Conservation (phyloP, 1,139 yeast genomes). For the Blastobotrys ciferrii region DNA sequence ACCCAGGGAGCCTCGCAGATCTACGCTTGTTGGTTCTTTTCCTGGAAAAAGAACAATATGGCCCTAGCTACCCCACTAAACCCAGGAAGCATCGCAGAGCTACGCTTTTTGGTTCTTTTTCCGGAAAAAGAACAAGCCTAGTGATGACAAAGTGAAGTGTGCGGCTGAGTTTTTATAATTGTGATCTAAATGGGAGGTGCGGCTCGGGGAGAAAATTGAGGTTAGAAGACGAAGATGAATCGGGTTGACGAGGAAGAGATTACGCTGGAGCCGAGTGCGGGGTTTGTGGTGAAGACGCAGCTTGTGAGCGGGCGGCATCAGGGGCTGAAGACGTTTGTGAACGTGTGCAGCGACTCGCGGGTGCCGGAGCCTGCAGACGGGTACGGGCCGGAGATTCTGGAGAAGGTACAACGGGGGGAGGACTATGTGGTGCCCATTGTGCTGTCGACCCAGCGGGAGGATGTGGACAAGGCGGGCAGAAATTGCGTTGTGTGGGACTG, state of each 20-base stretch:
- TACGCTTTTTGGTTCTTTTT: too few species aligned
- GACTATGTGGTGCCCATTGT: slow-evolving; percentile 85
- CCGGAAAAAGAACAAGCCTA: too few species aligned
- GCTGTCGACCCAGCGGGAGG: slow-evolving; percentile 53
- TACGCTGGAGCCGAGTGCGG: slow-evolving; percentile 50
- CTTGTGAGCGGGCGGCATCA: slow-evolving; percentile 40
- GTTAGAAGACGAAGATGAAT: background rate
- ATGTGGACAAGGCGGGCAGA: slow-evolving; percentile 67
- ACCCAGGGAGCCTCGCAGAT: too few species aligned
- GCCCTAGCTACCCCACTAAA: too few species aligned
- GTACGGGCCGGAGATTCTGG: slow-evolving; percentile 49
- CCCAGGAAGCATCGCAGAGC: too few species aligned
- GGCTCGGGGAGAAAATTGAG: background rate
- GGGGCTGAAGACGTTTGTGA: slow-evolving; percentile 71
- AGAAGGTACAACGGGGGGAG: slow-evolving; percentile 64
- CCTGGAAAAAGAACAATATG: too few species aligned
- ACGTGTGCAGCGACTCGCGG: slow-evolving; percentile 62
- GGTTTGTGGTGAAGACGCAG: slow-evolving; percentile 64
- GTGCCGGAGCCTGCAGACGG: slow-evolving; percentile 54
- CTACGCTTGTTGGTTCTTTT: too few species aligned
- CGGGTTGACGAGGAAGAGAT: slow-evolving; percentile 19
- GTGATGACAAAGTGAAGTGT: too few species aligned
- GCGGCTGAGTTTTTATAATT: too few species aligned
- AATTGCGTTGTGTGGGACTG: slow-evolving; percentile 71
- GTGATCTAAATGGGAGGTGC: too few species aligned